Evolutionary conservation across 179 eudicot species (phyloP).

Genomic region (Sideroxylon spinosum): DNA sequence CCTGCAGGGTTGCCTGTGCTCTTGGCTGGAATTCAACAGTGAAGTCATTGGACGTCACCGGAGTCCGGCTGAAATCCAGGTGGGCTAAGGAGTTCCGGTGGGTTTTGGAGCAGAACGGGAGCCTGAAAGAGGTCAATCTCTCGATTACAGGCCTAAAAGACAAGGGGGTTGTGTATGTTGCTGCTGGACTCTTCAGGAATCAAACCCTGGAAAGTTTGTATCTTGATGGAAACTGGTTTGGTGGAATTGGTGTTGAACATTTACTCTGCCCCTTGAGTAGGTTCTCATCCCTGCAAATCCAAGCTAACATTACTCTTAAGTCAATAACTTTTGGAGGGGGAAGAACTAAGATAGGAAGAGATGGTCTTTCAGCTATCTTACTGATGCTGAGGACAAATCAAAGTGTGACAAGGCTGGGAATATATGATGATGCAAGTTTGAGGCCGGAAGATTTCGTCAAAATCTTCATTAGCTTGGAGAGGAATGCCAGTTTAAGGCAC

Average conservation of each 20-base stretch:
- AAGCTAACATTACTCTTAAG: slow-evolving; percentile 67
- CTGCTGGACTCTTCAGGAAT: slow-evolving; percentile 87
- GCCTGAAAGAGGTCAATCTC: slow-evolving; percentile 59
- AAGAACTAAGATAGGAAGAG: slow-evolving; percentile 57
- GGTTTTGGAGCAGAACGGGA: slow-evolving; percentile 74
- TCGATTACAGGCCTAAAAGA: slow-evolving; percentile 69
- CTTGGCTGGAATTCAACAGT: slow-evolving; percentile 79
- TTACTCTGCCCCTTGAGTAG: slow-evolving; percentile 77
- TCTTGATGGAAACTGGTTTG: slow-evolving; percentile 65
- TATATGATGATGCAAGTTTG: slow-evolving; percentile 63
- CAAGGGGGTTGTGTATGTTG: slow-evolving; percentile 73
- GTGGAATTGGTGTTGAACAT: slow-evolving; percentile 78
- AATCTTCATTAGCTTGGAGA: slow-evolving; percentile 62
- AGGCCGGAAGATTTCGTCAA: slow-evolving; percentile 50
- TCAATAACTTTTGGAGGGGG: slow-evolving; percentile 69
- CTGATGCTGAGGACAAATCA: slow-evolving; percentile 75
- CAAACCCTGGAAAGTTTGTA: slow-evolving; percentile 42
- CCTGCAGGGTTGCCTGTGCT: slow-evolving; percentile 66
- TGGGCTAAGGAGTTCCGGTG: slow-evolving; percentile 92
- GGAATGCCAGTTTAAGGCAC: slow-evolving; percentile 55
- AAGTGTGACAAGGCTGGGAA: slow-evolving; percentile 50
- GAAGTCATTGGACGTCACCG: slow-evolving; percentile 67
- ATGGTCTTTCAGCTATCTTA: slow-evolving; percentile 68
- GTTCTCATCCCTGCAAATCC: slow-evolving; percentile 74
- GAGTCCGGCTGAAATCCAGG: slow-evolving; percentile 60